These are phyloP conservation scores for Micromonas commoda DNA, from an alignment of 139 green algal genomes.

Conservation along the genomic window DNA sequence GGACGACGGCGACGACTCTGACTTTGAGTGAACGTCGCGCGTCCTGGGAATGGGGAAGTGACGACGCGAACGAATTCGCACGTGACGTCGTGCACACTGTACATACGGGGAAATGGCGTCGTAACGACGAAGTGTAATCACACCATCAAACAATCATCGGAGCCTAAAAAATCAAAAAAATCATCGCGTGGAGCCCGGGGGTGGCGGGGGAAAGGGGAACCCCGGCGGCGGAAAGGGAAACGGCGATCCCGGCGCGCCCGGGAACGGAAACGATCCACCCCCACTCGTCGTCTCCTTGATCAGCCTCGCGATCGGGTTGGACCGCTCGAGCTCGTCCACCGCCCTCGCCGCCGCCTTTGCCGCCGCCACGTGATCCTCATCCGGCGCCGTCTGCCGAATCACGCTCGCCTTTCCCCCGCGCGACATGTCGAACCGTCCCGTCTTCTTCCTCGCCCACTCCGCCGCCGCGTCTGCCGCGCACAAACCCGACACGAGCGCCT, in stretches of 20 bases:
- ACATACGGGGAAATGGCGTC: not conserved
- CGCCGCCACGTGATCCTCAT: slow-evolving; percentile 4
- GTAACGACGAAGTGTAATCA: too few relatives aligned
- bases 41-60: not conserved
- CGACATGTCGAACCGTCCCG: not conserved
- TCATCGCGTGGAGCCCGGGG: too few relatives aligned
- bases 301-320: too few relatives aligned
- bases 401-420: not conserved
- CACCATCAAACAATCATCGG: too few relatives aligned
- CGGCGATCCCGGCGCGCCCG: too few relatives aligned
- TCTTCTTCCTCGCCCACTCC: not conserved
- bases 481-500: slow-evolving; percentile 32
- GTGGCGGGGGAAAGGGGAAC: too few relatives aligned
- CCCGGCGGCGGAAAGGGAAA: too few relatives aligned
- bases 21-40: slow-evolving; percentile 18
- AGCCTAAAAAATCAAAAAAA: too few relatives aligned
- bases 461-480: slow-evolving; percentile 20
- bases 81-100: slow-evolving; percentile 1
- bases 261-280: too few relatives aligned
- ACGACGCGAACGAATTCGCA: slow-evolving; percentile 9
- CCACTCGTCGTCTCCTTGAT: too few relatives aligned
- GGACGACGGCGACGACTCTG: slow-evolving; percentile 26
- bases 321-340: not conserved
- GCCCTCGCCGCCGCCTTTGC: not conserved
- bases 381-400: not conserved